Evolutionary conservation across 495 filamentous ascomycete genomes (phyloP).

Genomic region (Aspergillus asperescens): DNA sequence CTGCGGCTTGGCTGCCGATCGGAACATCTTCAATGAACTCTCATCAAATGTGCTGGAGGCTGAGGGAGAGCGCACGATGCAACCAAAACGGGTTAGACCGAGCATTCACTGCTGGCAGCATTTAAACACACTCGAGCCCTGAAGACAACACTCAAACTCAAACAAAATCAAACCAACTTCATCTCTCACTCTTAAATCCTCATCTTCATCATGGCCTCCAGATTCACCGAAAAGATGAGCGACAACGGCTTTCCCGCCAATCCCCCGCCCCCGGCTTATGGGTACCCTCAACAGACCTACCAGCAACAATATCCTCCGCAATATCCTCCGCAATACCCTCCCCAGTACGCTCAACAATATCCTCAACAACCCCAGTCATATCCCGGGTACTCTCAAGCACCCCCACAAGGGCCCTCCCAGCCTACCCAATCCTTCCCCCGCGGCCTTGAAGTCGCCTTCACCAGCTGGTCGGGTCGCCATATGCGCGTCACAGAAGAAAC

Average conservation of each 20-base stretch:
- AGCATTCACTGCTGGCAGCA: too few relatives aligned
- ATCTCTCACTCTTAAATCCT: too few relatives aligned
- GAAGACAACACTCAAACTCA: neutral
- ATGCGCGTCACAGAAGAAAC: constrained; percentile 9
- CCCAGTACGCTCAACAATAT: neutral
- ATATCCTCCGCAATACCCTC: neutral
- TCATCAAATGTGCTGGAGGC: too few relatives aligned
- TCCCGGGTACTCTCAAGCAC: neutral
- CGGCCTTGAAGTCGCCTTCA: constrained; percentile 13
- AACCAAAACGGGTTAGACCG: neutral
- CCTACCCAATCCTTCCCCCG: neutral
- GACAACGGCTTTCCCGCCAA: neutral
- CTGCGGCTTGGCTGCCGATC: too few relatives aligned
- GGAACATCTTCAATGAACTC: too few relatives aligned
- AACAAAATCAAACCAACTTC: too few relatives aligned
- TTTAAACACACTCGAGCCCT: neutral
- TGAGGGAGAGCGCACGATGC: neutral
- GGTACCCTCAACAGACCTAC: neutral
- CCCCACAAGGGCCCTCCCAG: neutral
- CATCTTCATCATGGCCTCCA: neutral
- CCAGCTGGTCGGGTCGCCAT: constrained; percentile 12
- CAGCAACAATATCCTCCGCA: neutral
- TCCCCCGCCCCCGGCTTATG: neutral
- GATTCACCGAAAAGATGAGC: neutral
- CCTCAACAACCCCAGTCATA: neutral